Conservation (phyloP, 441 rosid species). For the Syzygium malaccense region DNA sequence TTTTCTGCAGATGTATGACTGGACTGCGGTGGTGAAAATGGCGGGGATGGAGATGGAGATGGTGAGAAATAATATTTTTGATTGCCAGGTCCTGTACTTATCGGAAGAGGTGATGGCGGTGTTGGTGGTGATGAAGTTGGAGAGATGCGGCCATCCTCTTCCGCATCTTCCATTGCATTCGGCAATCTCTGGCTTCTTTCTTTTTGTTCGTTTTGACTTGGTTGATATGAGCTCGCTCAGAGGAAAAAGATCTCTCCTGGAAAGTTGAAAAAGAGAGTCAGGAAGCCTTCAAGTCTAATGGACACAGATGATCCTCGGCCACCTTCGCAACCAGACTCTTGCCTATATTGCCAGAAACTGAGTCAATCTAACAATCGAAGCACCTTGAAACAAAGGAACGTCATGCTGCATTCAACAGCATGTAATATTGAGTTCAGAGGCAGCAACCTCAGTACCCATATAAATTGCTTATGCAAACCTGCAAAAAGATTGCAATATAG, state of each 20-base stretch:
- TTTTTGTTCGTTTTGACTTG: neutral
- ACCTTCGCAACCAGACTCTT: neutral
- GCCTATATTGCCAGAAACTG: neutral
- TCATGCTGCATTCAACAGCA: neutral
- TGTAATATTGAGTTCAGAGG: neutral
- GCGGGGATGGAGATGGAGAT: slow-evolving; percentile 49
- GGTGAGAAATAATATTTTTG: slow-evolving; percentile 35
- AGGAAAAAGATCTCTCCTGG: neutral
- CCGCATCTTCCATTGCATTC: neutral
- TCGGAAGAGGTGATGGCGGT: slow-evolving; percentile 62
- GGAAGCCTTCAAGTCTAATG: neutral
- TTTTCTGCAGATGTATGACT: slow-evolving; percentile 23
- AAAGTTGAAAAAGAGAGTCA: neutral
- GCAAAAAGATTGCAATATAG: neutral
- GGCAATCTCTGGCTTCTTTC: neutral
- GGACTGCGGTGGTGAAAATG: slow-evolving; percentile 31
- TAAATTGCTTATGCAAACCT: neutral
- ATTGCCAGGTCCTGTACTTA: slow-evolving; percentile 51
- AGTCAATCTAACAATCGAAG: neutral
- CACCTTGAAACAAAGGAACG: neutral
- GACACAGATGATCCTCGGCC: neutral
- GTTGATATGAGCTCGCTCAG: neutral
- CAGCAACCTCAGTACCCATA: neutral
- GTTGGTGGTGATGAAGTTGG: slow-evolving; percentile 51
- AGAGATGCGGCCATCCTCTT: slow-evolving; percentile 8